Base-by-base conservation (phyloP, 192 early-diverging fungal species). In the Podila verticillata region DNA sequence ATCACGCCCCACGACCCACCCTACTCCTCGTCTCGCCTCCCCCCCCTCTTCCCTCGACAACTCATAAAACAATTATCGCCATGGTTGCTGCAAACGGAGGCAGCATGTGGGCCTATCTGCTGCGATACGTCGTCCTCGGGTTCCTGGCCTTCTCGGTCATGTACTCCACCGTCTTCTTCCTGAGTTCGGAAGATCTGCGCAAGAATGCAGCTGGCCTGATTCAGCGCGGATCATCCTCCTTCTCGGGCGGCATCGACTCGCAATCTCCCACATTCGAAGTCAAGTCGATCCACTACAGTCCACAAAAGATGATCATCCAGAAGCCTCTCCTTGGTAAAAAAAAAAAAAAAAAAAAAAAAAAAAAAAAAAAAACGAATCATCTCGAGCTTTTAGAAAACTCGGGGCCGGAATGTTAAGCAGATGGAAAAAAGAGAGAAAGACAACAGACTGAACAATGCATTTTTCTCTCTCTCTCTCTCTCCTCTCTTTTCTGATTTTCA, bases 201-300 rank as follows among this genome's bases (percentile, higher is more conserved):
- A 80, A 80, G 77, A 80, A 80, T 80, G 77, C 77, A 68, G 77
- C 77, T 72, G 77, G 70, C 15, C 64, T 80, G 69, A 80, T 80
- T 72, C 77, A 80, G 64, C 68, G 77, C 36, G 28, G 30, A n/a
- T 70, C 69, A 20, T 70, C 77, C 20, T 70, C 69, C 12, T 63
- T 57, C 1, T 71, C 64, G 15, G 19, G 64, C 5, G 71, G 69
- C 68, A 79, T 79, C 48, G 77, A 80, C 51, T 35, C 48, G 5
- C 77, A 72, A 35, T 58, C 49, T 4, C 77, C 77, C 3, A 80
- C 77, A 20, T 80, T 80, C 35, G 77, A 80, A 36, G 62, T 72
- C 51, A 65, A 67, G 29, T 68, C 65, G 15, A 68, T 80, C 30
- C 47, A 68, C 12, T 80, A 80, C 48, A 68, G 70, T 31, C 61